Percentiles rank a stretch among this genome's conserved stretches.
phyloP scores from a whole-genome alignment of 1,139 yeast genomes.

The Yamadazyma sp. region DNA sequence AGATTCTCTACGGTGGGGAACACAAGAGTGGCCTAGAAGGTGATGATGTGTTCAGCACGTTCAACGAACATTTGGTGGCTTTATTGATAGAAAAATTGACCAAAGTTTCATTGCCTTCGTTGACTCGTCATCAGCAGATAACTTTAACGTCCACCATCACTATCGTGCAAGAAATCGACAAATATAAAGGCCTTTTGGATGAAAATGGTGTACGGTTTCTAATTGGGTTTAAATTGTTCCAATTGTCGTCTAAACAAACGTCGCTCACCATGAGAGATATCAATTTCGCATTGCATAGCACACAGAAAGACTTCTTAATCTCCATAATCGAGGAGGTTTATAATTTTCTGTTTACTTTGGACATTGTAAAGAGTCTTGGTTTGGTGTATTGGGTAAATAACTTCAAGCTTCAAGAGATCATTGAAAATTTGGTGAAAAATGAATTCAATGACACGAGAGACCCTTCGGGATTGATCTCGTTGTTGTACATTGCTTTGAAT shows the following conservation, averaged over 20 bases:
- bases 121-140: slow-evolving; percentile 89
- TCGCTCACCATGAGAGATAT: slow-evolving; percentile 75
- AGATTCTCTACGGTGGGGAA: slow-evolving; percentile 14
- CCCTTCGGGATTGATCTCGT: slow-evolving; percentile 69
- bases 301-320: slow-evolving; percentile 67
- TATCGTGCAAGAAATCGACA: slow-evolving; percentile 57
- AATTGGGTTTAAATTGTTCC: slow-evolving; percentile 70
- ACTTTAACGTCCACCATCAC: slow-evolving; percentile 72
- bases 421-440: slow-evolving; percentile 71
- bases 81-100: slow-evolving; percentile 60
- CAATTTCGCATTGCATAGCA: slow-evolving; percentile 85
- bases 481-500: slow-evolving; percentile 73
- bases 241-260: slow-evolving; percentile 41
- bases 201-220: slow-evolving; percentile 70
- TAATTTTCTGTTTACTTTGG: slow-evolving; percentile 56
- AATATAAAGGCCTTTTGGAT: slow-evolving; percentile 55
- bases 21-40: slow-evolving; percentile 9
- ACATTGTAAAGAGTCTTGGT: slow-evolving; percentile 58
- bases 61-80: slow-evolving; percentile 47
- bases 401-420: slow-evolving; percentile 44
- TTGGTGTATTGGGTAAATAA: slow-evolving; percentile 71
- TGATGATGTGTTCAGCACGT: slow-evolving; percentile 36
- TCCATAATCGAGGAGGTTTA: slow-evolving; percentile 52
- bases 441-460: slow-evolving; percentile 65
- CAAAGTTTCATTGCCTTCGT: slow-evolving; percentile 67